Conservation (phyloP, 2,329 filamentous ascomycete genomes). For the Botryotinia globosa region DNA sequence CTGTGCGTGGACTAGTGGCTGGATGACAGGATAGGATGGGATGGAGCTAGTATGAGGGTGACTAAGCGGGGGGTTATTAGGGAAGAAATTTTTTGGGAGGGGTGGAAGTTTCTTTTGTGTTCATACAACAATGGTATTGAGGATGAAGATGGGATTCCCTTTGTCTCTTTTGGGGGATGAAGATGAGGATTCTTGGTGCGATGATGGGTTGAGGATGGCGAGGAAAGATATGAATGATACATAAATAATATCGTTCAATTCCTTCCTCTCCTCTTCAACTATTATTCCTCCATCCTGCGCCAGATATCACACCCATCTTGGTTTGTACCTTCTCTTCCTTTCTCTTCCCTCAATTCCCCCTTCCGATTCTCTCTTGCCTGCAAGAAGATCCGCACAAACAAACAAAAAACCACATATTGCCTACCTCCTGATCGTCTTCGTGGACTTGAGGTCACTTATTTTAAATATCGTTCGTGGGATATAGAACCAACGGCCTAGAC, state of each 20-base stretch:
- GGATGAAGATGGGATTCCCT: not conserved
- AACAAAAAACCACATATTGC: constrained; percentile 40
- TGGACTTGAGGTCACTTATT: constrained; percentile 42
- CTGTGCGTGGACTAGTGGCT: not conserved
- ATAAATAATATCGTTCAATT: too few species aligned
- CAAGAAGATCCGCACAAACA: not conserved
- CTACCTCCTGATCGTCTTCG: constrained; percentile 40
- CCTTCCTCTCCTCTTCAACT: too few species aligned
- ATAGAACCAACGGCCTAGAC: constrained; percentile 41
- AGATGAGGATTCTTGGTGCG: not conserved
- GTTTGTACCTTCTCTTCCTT: not conserved
- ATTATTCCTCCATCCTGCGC: not conserved
- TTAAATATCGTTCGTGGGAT: constrained; percentile 41
- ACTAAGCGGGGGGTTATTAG: constrained; percentile 4
- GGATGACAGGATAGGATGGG: too few species aligned
- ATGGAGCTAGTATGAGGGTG: not conserved
- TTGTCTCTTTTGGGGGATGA: not conserved
- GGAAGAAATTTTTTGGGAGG: not conserved
- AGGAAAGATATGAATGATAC: not conserved
- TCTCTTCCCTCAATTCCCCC: not conserved
- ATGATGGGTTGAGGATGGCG: too few species aligned
- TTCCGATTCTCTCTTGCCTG: not conserved
- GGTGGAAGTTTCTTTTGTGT: not conserved
- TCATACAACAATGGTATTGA: not conserved
- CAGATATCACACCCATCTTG: not conserved